Evolutionary conservation across 495 filamentous ascomycete genomes (phyloP).

Genomic region (Penicillium salamii): DNA sequence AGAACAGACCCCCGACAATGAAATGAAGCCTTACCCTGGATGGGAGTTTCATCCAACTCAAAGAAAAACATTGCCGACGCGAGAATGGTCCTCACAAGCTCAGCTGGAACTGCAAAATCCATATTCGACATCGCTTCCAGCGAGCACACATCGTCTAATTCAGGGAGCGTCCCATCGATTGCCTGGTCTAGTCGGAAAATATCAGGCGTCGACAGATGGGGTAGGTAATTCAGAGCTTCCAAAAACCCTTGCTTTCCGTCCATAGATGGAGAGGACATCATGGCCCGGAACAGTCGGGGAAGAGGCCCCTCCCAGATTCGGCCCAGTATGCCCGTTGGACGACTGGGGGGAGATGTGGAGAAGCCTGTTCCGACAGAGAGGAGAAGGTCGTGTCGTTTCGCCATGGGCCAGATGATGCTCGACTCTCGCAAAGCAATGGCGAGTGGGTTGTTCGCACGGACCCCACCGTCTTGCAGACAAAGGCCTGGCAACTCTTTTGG

Average conservation of each 20-base stretch:
- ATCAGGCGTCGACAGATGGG: neutral
- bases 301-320: neutral
- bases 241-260: conserved; percentile 3
- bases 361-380: conserved; percentile 1
- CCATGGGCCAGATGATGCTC: too few species aligned
- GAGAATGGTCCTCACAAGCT: neutral
- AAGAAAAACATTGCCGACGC: neutral
- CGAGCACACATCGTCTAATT: neutral
- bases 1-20: neutral
- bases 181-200: neutral
- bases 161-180: neutral
- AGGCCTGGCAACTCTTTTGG: neutral
- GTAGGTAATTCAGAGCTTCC: conserved; percentile 3
- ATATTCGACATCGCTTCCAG: neutral
- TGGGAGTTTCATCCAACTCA: too few species aligned
- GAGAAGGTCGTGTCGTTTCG: conserved; percentile 2
- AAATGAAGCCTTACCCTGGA: too few species aligned
- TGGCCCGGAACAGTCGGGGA: conserved; percentile 1
- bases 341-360: neutral
- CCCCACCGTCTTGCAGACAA: conserved; percentile 1
- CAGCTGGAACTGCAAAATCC: neutral
- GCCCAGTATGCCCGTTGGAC: too few species aligned
- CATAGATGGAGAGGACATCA: conserved; percentile 2
- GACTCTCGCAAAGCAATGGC: neutral
- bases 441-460: conserved; percentile 3